Base-by-base conservation (phyloP, 345 rosid species). In the Dipteronia dyeriana region DNA sequence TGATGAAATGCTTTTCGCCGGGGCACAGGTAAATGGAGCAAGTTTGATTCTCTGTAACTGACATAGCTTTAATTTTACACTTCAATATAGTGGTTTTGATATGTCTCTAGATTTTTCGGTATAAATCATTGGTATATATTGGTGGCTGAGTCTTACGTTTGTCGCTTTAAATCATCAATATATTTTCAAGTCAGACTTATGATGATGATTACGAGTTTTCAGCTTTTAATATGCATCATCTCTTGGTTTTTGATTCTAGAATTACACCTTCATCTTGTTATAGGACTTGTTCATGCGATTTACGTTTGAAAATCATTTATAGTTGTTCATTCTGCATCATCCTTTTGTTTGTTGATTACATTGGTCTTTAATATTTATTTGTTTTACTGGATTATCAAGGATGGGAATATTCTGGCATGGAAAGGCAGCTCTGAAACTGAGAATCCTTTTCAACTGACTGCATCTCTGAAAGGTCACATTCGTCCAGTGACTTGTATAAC, bases 1-100 rank as follows among this genome's bases (percentile, higher is more conserved):
- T 10, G 71, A 69, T 0, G 84, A 84, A 62, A 83, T 83, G 89
- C 87, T 87, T 9, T 90, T 87, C 41, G 94, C 91, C 71, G 97
- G 91, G 38, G 82, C 81, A 0, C 87, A 88, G 89, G 92, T 91
- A 78, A 83, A 67, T 68, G 41, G 38, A 59, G 20, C 76, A 20
- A 9, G 10, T 65, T n/a, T 47, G 57, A 66, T 66, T 73, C 5
- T 14, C 3, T 5, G 45, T 41, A 41, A 41, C 38, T 34, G 38
- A 34, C 4, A 34, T 34, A 34, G 38, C 38, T 34, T 34, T 34
- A 34, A 34, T 34, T 34, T 34, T 6, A 4, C 6, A 0, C 38
- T 34, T 34, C 6, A 4, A 0, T 34, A 4, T 34, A 34, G 38
- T 34, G 38, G 38, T 34, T 34, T 34, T 1, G 38, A 34, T 34